Conservation (phyloP, 2,329 filamentous ascomycete genomes). For the Aspergillus sp. region DNA sequence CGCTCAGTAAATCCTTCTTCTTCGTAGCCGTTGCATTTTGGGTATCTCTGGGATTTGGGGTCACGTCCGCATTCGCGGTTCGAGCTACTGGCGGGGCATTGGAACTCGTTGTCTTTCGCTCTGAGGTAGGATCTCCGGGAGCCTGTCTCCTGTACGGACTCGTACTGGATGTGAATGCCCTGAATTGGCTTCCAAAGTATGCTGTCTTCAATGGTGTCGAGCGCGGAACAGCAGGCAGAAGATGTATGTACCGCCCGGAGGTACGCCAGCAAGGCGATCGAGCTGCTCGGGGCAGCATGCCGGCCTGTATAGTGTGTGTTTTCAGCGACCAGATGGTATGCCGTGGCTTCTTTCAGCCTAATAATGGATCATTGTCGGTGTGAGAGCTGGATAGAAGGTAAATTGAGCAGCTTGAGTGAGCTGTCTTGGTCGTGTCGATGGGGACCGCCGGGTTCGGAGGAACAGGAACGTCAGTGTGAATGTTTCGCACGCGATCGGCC, state of each 20-base stretch:
- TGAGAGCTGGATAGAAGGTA: conserved; percentile 5
- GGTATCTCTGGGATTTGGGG: conserved; percentile 16
- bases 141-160: conserved; percentile 17
- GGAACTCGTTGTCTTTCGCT: conserved; percentile 9
- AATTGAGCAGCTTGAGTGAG: conserved; percentile 10
- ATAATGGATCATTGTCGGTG: conserved; percentile 16
- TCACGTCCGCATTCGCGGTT: conserved; percentile 12
- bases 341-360: conserved; percentile 10
- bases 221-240: conserved; percentile 19
- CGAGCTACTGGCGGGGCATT: conserved; percentile 12
- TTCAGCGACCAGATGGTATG: conserved; percentile 1
- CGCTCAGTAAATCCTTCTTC: conserved; percentile 57
- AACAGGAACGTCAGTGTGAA: conserved; percentile 5
- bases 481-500: no score
- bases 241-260: conserved; percentile 21
- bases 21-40: conserved; percentile 24
- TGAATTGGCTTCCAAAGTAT: conserved; percentile 19
- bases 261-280: conserved; percentile 29
- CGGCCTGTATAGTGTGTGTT: conserved; percentile 9
- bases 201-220: conserved; percentile 16
- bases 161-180: conserved; percentile 24
- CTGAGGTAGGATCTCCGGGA: conserved; percentile 8
- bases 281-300: conserved; percentile 35
- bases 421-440: conserved; percentile 17
- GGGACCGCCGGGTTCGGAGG: conserved; percentile 32